Conservation (phyloP, 345 rosid genomes). For the Eutrema yunnanense region DNA sequence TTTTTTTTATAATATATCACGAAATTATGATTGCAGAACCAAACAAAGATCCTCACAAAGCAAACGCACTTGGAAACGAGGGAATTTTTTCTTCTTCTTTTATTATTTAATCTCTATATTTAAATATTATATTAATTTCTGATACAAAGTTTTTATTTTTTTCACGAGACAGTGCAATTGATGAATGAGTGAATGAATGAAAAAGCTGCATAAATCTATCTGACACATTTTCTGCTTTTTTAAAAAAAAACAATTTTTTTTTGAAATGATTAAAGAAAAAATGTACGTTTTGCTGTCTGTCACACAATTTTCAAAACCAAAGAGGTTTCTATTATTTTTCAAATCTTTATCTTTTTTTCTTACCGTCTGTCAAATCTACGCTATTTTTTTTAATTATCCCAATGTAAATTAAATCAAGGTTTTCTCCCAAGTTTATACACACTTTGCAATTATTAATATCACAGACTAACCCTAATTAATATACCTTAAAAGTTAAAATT, state of each 20-base stretch:
- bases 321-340: not conserved
- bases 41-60: slow-evolving; percentile 39
- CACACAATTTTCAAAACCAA: slow-evolving; percentile 16
- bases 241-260: not conserved
- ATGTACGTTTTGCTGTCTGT: slow-evolving; percentile 25
- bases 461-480: not conserved
- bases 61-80: slow-evolving; percentile 34
- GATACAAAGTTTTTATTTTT: slow-evolving; percentile 25
- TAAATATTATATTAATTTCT: slow-evolving; percentile 4
- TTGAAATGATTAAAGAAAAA: not conserved
- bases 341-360: not conserved
- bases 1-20: not conserved
- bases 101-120: not conserved
- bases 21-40: slow-evolving; percentile 32
- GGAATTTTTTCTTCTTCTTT: slow-evolving; percentile 19
- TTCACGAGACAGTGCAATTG: slow-evolving; percentile 73
- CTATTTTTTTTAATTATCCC: not conserved
- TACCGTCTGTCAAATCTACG: not conserved
- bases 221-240: slow-evolving; percentile 25
- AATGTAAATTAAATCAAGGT: not conserved
- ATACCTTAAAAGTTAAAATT: not conserved
- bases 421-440: not conserved
- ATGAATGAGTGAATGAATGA: slow-evolving; percentile 30
- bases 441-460: not conserved
- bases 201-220: slow-evolving; percentile 35